phyloP scores from a whole-genome alignment of 23 red algal genomes.

The Gracilaria caudata region DNA sequence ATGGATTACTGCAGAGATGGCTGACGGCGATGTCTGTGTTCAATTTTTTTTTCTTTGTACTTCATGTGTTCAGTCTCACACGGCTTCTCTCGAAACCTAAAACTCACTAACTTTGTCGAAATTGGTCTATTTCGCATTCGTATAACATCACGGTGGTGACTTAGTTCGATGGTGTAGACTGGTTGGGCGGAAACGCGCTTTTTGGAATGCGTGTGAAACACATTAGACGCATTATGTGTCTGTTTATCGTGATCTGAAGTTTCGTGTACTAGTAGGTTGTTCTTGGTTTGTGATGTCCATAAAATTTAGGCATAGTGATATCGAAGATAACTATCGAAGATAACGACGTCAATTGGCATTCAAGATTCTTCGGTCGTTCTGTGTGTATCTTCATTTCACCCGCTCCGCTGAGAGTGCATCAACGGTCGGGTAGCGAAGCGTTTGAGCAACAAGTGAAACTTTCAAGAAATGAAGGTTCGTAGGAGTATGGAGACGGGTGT shows the following conservation, averaged over 20 bases:
- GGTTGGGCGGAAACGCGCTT: not conserved
- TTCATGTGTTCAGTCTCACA: not conserved
- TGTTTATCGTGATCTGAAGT: not conserved
- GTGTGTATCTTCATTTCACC: too few species aligned
- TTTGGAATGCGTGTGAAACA: not conserved
- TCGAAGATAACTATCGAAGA: too few species aligned
- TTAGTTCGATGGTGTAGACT: not conserved
- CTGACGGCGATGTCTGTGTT: not conserved
- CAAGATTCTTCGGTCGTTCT: too few species aligned
- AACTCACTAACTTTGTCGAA: conserved; percentile 7
- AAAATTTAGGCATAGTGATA: not conserved
- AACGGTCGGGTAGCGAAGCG: too few species aligned
- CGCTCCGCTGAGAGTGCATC: too few species aligned
- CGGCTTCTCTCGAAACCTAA: conserved; percentile 1
- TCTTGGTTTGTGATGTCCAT: not conserved
- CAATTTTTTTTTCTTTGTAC: not conserved
- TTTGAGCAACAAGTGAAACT: too few species aligned
- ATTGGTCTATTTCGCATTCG: not conserved
- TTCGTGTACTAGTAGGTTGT: not conserved
- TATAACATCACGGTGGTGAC: not conserved
- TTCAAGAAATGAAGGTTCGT: too few species aligned
- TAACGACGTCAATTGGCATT: too few species aligned
- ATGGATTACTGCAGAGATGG: not conserved
- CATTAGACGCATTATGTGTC: too few species aligned
- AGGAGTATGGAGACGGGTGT: too few species aligned